phyloP scores from a whole-genome alignment of 225 moss, liverwort and hornwort species.

The Anthoceros angustus region DNA sequence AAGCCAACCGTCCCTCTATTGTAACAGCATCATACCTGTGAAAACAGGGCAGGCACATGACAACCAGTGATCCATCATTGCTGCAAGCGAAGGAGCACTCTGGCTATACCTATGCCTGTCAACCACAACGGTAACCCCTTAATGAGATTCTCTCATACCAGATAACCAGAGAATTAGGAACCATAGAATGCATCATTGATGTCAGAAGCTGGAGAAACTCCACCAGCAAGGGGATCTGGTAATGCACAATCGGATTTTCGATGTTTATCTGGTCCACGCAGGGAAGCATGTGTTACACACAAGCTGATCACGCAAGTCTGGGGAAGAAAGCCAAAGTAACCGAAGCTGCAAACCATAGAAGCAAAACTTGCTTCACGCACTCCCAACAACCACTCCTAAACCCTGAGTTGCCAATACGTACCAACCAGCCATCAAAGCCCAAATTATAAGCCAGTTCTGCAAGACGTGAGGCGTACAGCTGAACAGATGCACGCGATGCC shows the following conservation, averaged over 20 bases:
- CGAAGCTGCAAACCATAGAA: neutral
- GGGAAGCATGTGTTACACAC: neutral
- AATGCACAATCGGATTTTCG: conserved; percentile 46
- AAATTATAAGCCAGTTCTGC: conserved; percentile 71
- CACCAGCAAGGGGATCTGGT: conserved; percentile 38
- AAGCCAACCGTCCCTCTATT: conserved; percentile 40
- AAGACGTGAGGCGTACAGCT: conserved; percentile 58
- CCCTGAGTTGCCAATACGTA: conserved; percentile 15
- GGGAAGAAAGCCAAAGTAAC: neutral
- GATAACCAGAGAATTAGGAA: conserved; percentile 54
- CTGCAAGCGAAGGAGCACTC: neutral
- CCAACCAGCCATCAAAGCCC: conserved; percentile 98
- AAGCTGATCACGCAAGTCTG: neutral
- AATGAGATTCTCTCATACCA: conserved; percentile 29
- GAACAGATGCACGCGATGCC: conserved; percentile 25
- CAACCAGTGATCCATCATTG: neutral
- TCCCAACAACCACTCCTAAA: too few relatives aligned
- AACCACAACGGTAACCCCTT: neutral
- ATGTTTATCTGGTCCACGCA: conserved; percentile 49
- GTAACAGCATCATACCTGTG: conserved; percentile 81
- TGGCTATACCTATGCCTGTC: neutral
- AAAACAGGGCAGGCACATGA: neutral
- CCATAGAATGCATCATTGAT: conserved; percentile 34
- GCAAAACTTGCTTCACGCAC: neutral
- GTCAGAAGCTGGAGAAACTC: conserved; percentile 49